These are phyloP conservation scores for Cercospora sp. DNA, from an alignment of 2,329 filamentous ascomycete species.

Conservation along the genomic window DNA sequence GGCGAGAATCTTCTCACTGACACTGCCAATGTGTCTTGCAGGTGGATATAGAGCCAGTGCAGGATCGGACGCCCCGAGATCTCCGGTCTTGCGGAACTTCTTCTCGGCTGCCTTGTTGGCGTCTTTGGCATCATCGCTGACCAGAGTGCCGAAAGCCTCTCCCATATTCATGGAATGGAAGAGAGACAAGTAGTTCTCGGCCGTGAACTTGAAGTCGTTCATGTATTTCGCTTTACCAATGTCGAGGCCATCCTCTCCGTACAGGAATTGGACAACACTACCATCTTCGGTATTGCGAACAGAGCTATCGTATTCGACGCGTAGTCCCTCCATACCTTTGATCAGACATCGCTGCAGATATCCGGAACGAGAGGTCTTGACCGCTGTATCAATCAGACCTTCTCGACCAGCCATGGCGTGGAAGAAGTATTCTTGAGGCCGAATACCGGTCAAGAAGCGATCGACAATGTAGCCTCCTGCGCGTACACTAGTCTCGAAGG, in stretches of 20 bases:
- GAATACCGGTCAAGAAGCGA: slow-evolving; percentile 95
- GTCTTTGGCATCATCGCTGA: slow-evolving; percentile 66
- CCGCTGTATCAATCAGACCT: slow-evolving; percentile 96
- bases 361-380: slow-evolving; percentile 95
- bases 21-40: slow-evolving; percentile 76
- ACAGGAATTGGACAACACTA: slow-evolving; percentile 89
- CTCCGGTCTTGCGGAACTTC: slow-evolving; percentile 72
- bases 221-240: slow-evolving; percentile 93
- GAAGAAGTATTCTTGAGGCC: slow-evolving; percentile 98
- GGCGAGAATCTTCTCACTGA: slow-evolving; percentile 81
- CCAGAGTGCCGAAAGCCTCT: slow-evolving; percentile 54
- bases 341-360: slow-evolving; percentile 96
- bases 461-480: slow-evolving; percentile 93
- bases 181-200: slow-evolving; percentile 81
- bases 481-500: slow-evolving; percentile 83
- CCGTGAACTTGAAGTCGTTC: slow-evolving; percentile 83
- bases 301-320: slow-evolving; percentile 88
- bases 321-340: slow-evolving; percentile 96
- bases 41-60: slow-evolving; percentile 72
- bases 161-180: slow-evolving; percentile 72
- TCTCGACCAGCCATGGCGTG: slow-evolving; percentile 99
- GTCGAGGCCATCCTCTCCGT: slow-evolving; percentile 94
- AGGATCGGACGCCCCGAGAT: slow-evolving; percentile 70
- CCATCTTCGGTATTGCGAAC: slow-evolving; percentile 87
- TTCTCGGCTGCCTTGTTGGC: slow-evolving; percentile 71